These are phyloP conservation scores for Linderniella brevidens DNA, from an alignment of 257 asterid genomes.

Conservation along the genomic window DNA sequence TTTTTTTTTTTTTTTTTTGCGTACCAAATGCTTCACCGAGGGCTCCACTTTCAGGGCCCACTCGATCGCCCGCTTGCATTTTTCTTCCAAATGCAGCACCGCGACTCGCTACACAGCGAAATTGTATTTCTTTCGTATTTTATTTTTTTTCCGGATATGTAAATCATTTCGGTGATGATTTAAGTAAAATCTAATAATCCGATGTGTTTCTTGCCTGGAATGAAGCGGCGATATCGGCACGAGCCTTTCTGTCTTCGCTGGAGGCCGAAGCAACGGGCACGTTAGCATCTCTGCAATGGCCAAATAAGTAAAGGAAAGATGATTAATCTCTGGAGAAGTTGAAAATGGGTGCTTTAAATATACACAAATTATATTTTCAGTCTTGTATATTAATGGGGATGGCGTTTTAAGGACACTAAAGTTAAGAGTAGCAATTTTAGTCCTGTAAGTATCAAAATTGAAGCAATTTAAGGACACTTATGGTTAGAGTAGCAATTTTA, in stretches of 20 bases:
- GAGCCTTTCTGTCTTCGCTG: conserved; percentile 46
- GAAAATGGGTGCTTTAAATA: too few species aligned
- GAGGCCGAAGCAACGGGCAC: conserved; percentile 61
- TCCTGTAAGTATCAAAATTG: too few species aligned
- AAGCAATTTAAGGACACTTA: too few species aligned
- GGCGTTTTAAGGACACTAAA: too few species aligned
- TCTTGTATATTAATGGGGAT: too few species aligned
- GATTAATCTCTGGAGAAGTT: too few species aligned
- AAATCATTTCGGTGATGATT: neutral
- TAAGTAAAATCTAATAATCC: neutral
- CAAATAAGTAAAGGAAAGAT: too few species aligned
- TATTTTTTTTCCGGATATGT: too few species aligned
- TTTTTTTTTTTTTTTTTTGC: conserved; percentile 14
- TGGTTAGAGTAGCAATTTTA: too few species aligned
- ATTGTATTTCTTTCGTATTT: neutral
- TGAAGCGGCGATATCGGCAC: conserved; percentile 98
- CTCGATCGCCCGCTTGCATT: conserved; percentile 73
- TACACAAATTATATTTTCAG: too few species aligned
- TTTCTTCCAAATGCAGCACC: conserved; percentile 79
- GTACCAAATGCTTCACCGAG: conserved; percentile 60
- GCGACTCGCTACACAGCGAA: conserved; percentile 58
- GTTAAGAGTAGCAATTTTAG: too few species aligned
- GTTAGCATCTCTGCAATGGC: conserved; percentile 44
- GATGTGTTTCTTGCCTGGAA: conserved; percentile 78
- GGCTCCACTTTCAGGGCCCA: conserved; percentile 86